These are phyloP conservation scores for Alternaria metachromatica DNA, from an alignment of 2,329 filamentous ascomycete genomes.

Conservation along the genomic window DNA sequence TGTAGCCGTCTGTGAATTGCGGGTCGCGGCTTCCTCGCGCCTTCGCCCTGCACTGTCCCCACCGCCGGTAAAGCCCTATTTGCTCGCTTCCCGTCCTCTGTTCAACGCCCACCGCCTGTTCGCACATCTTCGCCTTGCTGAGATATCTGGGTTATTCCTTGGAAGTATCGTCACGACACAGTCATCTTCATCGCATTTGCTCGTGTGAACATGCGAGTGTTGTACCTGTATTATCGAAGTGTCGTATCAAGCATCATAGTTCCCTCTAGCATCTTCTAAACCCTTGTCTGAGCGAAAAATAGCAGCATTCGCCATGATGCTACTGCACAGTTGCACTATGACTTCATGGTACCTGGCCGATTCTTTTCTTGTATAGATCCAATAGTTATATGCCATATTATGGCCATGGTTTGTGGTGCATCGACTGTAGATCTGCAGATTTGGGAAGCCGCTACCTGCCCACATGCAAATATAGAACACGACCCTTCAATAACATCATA, in stretches of 20 bases:
- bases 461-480: background rate
- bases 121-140: background rate
- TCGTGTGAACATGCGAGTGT: background rate
- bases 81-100: conserved; percentile 8
- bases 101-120: conserved; percentile 17
- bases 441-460: background rate
- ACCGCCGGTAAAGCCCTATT: conserved; percentile 10
- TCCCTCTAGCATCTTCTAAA: background rate
- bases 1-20: conserved; percentile 11
- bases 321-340: background rate
- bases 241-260: background rate
- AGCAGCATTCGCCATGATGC: conserved; percentile 1
- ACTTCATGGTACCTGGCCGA: background rate
- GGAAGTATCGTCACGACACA: background rate
- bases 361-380: background rate
- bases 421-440: background rate
- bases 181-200: background rate
- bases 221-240: background rate
- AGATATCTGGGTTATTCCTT: background rate
- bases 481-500: background rate
- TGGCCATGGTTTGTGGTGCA: background rate
- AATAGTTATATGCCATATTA: background rate
- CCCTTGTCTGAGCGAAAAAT: background rate
- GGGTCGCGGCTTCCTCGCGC: conserved; percentile 12
- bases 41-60: conserved; percentile 1